Evolutionary conservation across 306 rosid genomes (phyloP).

Genomic region (Hylodesmum podocarpum): DNA sequence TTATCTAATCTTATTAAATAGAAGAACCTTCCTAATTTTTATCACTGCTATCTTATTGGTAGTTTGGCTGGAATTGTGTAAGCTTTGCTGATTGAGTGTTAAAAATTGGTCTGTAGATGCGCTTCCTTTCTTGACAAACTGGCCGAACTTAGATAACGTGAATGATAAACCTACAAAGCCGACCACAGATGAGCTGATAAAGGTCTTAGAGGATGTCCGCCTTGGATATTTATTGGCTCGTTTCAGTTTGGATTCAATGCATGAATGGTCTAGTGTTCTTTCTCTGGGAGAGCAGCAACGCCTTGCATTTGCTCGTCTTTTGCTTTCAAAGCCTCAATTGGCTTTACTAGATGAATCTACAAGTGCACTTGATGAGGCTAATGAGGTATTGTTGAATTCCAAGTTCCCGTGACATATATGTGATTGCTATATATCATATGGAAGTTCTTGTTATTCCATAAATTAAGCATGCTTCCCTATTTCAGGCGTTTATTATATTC

Average conservation of each 20-base stretch:
- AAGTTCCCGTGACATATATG: neutral
- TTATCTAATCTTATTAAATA: neutral
- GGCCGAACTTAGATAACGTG: conserved; percentile 36
- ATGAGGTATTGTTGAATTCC: conserved; percentile 67
- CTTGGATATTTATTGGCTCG: conserved; percentile 81
- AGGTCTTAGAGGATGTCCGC: conserved; percentile 77
- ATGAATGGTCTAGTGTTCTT: conserved; percentile 97
- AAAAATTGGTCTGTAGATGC: conserved; percentile 48
- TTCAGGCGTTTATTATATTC: neutral
- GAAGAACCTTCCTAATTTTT: neutral
- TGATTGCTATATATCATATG: neutral
- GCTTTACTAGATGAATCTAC: conserved; percentile 91
- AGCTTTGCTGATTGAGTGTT: conserved; percentile 23
- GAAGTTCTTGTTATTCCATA: neutral
- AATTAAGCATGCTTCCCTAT: neutral
- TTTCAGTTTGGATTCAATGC: conserved; percentile 66
- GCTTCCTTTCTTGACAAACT: conserved; percentile 71
- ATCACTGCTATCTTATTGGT: neutral
- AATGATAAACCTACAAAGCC: conserved; percentile 55
- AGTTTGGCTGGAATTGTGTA: neutral
- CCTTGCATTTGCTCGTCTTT: conserved; percentile 88
- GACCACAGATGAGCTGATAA: conserved; percentile 64
- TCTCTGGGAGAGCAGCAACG: conserved; percentile 99
- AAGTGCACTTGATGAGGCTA: conserved; percentile 91
- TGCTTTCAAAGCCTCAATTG: conserved; percentile 79